These are phyloP conservation scores for Daldinia decipiens DNA, from an alignment of 495 filamentous ascomycete species.

Conservation along the genomic window DNA sequence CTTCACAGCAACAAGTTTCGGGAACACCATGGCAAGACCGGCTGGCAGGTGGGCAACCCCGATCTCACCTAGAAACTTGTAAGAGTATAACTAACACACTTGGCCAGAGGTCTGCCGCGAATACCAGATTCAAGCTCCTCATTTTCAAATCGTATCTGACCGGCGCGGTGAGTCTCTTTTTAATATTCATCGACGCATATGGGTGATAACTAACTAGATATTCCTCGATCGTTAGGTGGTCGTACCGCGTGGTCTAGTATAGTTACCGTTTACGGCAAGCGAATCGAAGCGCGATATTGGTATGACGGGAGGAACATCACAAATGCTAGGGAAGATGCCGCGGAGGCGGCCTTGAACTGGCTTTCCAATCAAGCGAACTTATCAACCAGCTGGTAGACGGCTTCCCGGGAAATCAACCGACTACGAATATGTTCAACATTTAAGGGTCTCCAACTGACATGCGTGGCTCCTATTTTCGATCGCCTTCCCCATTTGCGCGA, in stretches of 20 bases:
- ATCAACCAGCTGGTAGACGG: conserved; percentile 35
- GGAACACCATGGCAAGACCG: conserved; percentile 50
- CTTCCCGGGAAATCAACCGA: conserved; percentile 13
- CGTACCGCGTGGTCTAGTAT: conserved; percentile 89
- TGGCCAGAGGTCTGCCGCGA: conserved; percentile 68
- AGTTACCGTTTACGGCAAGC: conserved; percentile 67
- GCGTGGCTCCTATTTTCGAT: conserved; percentile 23
- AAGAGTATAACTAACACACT: conserved; percentile 30
- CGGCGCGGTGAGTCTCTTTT: conserved; percentile 70
- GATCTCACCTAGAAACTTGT: neutral
- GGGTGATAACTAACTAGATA: conserved; percentile 22
- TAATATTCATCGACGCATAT: conserved; percentile 6
- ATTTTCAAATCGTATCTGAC: conserved; percentile 79
- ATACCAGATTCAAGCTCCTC: conserved; percentile 64
- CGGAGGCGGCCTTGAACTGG: conserved; percentile 74
- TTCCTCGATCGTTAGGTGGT: conserved; percentile 66
- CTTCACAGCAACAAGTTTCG: conserved; percentile 38
- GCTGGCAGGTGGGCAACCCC: conserved; percentile 47
- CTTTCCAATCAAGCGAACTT: conserved; percentile 47
- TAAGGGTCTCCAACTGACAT: conserved; percentile 19
- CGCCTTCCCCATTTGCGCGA: conserved; percentile 41
- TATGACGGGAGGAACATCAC: conserved; percentile 88
- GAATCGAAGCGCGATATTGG: conserved; percentile 80
- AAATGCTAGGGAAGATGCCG: conserved; percentile 90
- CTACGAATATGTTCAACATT: conserved; percentile 17